Conservation (phyloP, 2,329 filamentous ascomycete species). For the Colletotrichum simmondsii region DNA sequence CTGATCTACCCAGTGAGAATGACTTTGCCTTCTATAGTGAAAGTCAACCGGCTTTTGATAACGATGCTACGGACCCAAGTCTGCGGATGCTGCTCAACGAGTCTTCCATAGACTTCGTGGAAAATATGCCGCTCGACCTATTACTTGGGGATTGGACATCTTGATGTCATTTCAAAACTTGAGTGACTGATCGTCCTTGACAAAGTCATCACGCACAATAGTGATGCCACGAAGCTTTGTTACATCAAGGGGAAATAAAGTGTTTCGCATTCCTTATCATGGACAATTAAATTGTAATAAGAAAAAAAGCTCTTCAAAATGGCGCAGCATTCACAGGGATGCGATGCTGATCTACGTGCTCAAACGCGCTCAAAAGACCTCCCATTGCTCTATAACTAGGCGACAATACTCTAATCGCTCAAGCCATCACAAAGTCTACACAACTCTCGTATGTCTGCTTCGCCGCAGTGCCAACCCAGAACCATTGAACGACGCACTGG, state of each 20-base stretch:
- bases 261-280: neutral
- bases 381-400: neutral
- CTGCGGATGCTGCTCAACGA: slow-evolving; percentile 14
- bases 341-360: slow-evolving; percentile 12
- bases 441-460: slow-evolving; percentile 53
- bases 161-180: neutral
- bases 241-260: neutral
- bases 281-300: neutral
- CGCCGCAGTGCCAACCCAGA: slow-evolving; percentile 50
- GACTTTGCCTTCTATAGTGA: slow-evolving; percentile 12
- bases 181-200: neutral
- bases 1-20: slow-evolving; percentile 7
- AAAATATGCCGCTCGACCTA: slow-evolving; percentile 9
- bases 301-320: too few relatives aligned
- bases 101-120: slow-evolving; percentile 1
- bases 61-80: neutral
- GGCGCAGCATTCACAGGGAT: neutral
- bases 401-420: neutral
- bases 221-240: neutral
- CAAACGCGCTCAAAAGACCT: neutral
- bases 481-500: slow-evolving; percentile 56
- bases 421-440: slow-evolving; percentile 45
- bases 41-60: neutral
- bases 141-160: slow-evolving; percentile 7
- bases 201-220: neutral